Conservation (phyloP, 257 asterid species). For the Solanum bulbocastanum region DNA sequence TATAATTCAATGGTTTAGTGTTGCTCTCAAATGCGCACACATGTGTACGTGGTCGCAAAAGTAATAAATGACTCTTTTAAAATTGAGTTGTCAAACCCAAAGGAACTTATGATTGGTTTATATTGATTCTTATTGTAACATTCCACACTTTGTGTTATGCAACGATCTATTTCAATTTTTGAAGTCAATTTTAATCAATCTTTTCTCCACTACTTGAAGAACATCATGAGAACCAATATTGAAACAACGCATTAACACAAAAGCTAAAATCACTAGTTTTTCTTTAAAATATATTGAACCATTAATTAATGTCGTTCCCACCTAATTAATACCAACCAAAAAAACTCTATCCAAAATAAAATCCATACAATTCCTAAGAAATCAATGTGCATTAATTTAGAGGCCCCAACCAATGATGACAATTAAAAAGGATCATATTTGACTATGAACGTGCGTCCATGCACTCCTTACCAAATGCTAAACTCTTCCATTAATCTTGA, state of each 20-base stretch:
- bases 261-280: background rate
- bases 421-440: background rate
- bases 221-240: background rate
- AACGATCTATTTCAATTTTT: background rate
- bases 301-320: background rate
- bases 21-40: background rate
- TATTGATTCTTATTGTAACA: background rate
- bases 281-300: background rate
- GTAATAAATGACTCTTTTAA: too few relatives aligned
- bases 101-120: too few relatives aligned
- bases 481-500: background rate
- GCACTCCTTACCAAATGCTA: background rate
- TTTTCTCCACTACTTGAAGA: background rate
- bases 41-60: background rate
- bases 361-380: background rate
- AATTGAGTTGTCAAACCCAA: too few relatives aligned
- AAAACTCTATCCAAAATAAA: background rate
- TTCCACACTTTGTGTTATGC: background rate
- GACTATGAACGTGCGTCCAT: conserved; percentile 10
- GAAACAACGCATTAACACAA: background rate
- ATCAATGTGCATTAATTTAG: background rate
- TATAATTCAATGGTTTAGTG: background rate
- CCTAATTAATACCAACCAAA: background rate
- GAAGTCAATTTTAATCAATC: background rate
- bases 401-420: background rate